Base-by-base conservation (phyloP, 164 flowering plant species). In the Pachysandra terminalis region DNA sequence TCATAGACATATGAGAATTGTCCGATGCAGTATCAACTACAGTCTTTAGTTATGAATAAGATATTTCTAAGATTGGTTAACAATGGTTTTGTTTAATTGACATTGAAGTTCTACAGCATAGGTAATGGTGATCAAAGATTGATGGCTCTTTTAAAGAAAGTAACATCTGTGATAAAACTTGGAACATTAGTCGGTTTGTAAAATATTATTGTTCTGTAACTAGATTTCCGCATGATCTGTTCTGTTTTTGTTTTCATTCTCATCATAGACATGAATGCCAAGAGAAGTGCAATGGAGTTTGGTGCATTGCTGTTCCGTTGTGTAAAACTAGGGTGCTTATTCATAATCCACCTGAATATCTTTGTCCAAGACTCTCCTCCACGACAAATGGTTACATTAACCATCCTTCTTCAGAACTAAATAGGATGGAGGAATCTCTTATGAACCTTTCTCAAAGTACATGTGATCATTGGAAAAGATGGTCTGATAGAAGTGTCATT, bases 401-500 rank as follows among this genome's bases (percentile, higher is more conserved):
- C 10, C 51, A 32, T 32, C 10, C 17, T 3, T 13, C 4, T 1
- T 45, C 17, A 45, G 51, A 45, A 52, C 52, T 71, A 55, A 56
- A n/a, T n/a, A n/a, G n/a, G n/a, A n/a, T n/a, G n/a, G n/a, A n/a
- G n/a, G n/a, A n/a, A n/a, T n/a, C n/a, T n/a, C n/a, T 72, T 59
- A 35, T 56, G 78, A 48, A 80, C 77, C 45, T 59, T 67, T 67
- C 55, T 81, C 28, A 89, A 74, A 68, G 48, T 40, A 26, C 65
- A 57, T 21, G 85, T 80, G 54, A 84, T 81, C 35, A 67, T 70
- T 8, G 77, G 74, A 67, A 87, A 89, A 48, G 85, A 74, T 7
- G 91, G 87, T 74, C 94, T 75, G 14, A 49, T 27, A 6, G 74
- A 73, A 22, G 81, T 64, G 63, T 87, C 73, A 51, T 68, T 76